These are phyloP conservation scores for Elsinoe fawcettii DNA, from an alignment of 2,329 filamentous ascomycete genomes.

Conservation along the genomic window DNA sequence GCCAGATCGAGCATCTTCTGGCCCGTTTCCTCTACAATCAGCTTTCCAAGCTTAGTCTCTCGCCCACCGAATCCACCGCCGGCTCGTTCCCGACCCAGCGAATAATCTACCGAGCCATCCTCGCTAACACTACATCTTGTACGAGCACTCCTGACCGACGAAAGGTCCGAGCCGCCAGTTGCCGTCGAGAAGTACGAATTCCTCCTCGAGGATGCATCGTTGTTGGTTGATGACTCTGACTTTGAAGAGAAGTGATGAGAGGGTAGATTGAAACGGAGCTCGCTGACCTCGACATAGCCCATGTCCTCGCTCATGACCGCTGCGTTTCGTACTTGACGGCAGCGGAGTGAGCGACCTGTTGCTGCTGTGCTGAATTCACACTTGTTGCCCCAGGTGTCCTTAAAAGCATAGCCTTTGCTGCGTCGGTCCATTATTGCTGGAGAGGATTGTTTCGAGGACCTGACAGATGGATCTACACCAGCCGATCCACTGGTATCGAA, in stretches of 20 bases:
- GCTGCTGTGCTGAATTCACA: constrained; percentile 79
- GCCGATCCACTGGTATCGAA: not conserved
- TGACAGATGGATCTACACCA: not conserved
- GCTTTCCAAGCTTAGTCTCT: constrained; percentile 84
- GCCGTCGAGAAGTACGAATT: constrained; percentile 10
- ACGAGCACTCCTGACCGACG: not conserved
- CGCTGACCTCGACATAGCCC: constrained; percentile 63
- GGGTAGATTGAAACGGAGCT: constrained; percentile 82
- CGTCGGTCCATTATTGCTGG: constrained; percentile 37
- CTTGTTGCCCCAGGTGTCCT: constrained; percentile 75
- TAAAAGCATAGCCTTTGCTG: constrained; percentile 63
- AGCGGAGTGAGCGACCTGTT: constrained; percentile 51
- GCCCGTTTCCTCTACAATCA: constrained; percentile 82
- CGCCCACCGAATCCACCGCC: constrained; percentile 81
- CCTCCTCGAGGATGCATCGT: not conserved
- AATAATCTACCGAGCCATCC: constrained; percentile 56
- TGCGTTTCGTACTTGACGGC: constrained; percentile 22
- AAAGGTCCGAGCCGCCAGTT: not conserved
- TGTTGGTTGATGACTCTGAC: not conserved
- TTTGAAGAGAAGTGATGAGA: constrained; percentile 28
- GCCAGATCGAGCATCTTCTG: constrained; percentile 90
- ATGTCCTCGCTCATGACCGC: constrained; percentile 14
- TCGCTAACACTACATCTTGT: constrained; percentile 19
- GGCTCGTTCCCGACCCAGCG: constrained; percentile 71
- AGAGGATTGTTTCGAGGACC: constrained; percentile 17